These are phyloP conservation scores for Truncatella angustata DNA, from an alignment of 2,329 filamentous ascomycete species.

Conservation along the genomic window DNA sequence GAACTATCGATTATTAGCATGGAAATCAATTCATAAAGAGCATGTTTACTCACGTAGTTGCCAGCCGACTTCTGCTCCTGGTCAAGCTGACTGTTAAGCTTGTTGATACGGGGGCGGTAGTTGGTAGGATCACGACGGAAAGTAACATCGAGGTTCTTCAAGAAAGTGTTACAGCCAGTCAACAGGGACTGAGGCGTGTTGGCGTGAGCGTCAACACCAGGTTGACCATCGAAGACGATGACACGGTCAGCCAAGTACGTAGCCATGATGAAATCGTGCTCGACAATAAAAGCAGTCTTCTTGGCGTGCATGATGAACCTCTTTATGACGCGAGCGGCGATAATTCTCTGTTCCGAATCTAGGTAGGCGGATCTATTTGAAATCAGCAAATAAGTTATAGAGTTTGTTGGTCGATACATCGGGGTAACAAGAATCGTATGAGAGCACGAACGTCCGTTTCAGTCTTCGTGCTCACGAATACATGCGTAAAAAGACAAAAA, in stretches of 20 bases:
- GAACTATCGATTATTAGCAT: constrained; percentile 55
- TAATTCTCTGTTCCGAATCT: constrained; percentile 98
- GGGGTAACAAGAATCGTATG: too few species aligned
- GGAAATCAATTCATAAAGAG: neutral
- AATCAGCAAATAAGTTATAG: neutral
- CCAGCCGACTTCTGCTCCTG: constrained; percentile 93
- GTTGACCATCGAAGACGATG: constrained; percentile 96
- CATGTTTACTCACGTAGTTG: constrained; percentile 60
- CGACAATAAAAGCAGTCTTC: constrained; percentile 96
- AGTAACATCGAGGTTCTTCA: constrained; percentile 95
- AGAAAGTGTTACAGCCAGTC: constrained; percentile 93
- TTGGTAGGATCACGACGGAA: constrained; percentile 98
- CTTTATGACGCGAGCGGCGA: constrained; percentile 97
- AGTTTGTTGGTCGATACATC: constrained; percentile 43
- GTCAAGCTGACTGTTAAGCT: constrained; percentile 90
- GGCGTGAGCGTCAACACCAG: constrained; percentile 82
- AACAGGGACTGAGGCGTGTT: constrained; percentile 89
- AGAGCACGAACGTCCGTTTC: too few species aligned
- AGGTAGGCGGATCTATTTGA: constrained; percentile 66
- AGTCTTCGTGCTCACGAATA: too few species aligned
- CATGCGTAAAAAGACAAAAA: too few species aligned
- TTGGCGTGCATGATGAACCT: constrained; percentile 99
- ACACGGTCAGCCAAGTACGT: constrained; percentile 77
- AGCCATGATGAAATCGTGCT: constrained; percentile 82
- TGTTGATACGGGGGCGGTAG: constrained; percentile 97